These are phyloP conservation scores for Agaricales sp. DNA, from an alignment of 1,284 basidiomycete species.

Conservation along the genomic window DNA sequence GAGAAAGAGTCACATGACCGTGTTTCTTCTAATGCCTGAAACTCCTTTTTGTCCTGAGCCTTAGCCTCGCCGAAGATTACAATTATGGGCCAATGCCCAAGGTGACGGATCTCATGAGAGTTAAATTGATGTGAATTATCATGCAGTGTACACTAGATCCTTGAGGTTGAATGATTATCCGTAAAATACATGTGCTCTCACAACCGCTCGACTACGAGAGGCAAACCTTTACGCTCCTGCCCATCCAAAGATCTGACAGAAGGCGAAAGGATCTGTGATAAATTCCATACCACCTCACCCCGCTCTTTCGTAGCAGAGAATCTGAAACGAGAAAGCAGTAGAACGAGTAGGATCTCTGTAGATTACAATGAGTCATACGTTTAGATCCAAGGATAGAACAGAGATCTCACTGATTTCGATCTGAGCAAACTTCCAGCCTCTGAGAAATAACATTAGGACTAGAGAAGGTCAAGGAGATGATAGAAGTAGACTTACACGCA, in stretches of 20 bases:
- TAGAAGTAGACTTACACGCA: not conserved
- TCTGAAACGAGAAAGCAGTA: not conserved
- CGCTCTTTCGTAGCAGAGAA: not conserved
- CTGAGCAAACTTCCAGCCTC: not conserved
- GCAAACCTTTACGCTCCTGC: not conserved
- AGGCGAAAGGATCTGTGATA: not conserved
- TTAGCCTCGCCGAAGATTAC: no score
- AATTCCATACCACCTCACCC: not conserved
- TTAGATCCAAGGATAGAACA: no score
- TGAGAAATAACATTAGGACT: not conserved
- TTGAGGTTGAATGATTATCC: no score
- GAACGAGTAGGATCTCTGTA: not conserved
- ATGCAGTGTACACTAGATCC: no score
- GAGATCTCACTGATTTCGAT: not conserved
- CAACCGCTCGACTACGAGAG: not conserved
- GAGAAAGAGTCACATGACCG: no score
- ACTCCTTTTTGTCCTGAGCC: no score
- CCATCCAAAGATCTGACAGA: not conserved
- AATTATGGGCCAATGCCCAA: no score
- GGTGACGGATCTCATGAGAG: no score
- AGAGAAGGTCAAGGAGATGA: not conserved
- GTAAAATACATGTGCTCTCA: not conserved
- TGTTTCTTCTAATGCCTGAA: no score
- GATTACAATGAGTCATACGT: not conserved
- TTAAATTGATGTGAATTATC: no score